Evolutionary conservation across 129 eudicot genomes (phyloP).

Genomic region (Chrysanthemum makinoi): DNA sequence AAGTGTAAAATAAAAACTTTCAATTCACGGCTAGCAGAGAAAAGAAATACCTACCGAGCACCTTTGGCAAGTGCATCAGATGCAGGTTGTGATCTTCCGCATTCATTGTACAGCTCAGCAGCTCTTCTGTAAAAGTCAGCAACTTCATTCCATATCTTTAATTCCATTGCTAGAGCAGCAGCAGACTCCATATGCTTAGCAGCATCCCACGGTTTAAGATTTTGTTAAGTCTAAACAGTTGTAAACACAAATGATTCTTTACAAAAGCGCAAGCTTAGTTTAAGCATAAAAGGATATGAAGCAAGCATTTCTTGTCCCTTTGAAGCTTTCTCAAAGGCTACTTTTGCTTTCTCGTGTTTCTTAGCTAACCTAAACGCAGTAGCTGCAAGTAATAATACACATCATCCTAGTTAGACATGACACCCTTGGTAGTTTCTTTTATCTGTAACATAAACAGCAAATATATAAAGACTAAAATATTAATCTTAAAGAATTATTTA

Average conservation of each 20-base stretch:
- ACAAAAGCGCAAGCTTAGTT: constrained; percentile 2
- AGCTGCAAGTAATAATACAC: constrained; percentile 42
- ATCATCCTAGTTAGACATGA: constrained; percentile 20
- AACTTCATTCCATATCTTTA: constrained; percentile 81
- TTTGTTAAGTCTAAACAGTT: constrained; percentile 43
- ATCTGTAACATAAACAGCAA: constrained; percentile 3
- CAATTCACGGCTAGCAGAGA: constrained; percentile 6
- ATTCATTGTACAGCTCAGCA: constrained; percentile 71
- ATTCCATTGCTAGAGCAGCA: constrained; percentile 77
- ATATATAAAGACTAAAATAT: background rate
- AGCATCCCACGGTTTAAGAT: constrained; percentile 94
- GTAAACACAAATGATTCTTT: constrained; percentile 7
- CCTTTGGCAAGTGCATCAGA: constrained; percentile 97
- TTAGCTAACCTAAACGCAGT: constrained; percentile 65
- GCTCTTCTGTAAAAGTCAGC: constrained; percentile 87
- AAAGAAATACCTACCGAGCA: constrained; percentile 71
- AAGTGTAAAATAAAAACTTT: constrained; percentile 4
- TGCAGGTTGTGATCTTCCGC: constrained; percentile 95
- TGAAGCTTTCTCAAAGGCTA: constrained; percentile 92
- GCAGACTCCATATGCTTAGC: constrained; percentile 98
- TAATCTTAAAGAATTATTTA: constrained; percentile 27
- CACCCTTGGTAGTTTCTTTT: constrained; percentile 8
- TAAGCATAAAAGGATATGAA: constrained; percentile 61
- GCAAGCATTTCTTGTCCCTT: constrained; percentile 97
- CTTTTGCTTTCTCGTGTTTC: constrained; percentile 82